Evolutionary conservation across 2,329 filamentous ascomycete genomes (phyloP).

Genomic region (Dryadomyces quercus-mongolicae): DNA sequence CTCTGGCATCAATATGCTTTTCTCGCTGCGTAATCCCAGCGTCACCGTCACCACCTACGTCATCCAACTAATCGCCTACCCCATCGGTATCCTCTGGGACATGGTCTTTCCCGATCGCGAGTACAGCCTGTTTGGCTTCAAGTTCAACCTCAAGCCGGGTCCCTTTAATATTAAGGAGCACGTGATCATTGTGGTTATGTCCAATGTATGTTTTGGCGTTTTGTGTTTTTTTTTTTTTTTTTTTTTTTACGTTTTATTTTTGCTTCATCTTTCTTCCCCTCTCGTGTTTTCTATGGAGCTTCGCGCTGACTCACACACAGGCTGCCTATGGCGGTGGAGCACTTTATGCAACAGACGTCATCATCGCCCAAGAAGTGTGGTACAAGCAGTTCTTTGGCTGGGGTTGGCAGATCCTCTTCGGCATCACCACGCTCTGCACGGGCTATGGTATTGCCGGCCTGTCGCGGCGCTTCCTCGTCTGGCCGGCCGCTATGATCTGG

Average conservation of each 20-base stretch:
- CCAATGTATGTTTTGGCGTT: slow-evolving; percentile 43
- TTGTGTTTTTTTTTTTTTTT: background rate
- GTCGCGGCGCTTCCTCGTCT: slow-evolving; percentile 45
- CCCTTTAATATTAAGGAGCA: slow-evolving; percentile 53
- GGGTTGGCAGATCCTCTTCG: slow-evolving; percentile 47
- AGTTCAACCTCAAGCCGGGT: slow-evolving; percentile 43
- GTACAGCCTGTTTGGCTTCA: slow-evolving; percentile 37
- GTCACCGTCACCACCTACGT: slow-evolving; percentile 49
- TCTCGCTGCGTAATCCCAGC: slow-evolving; percentile 46
- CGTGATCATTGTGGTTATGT: slow-evolving; percentile 51
- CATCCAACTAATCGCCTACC: slow-evolving; percentile 50
- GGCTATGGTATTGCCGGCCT: slow-evolving; percentile 53
- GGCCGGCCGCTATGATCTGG: slow-evolving; percentile 54
- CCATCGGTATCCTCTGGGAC: slow-evolving; percentile 42
- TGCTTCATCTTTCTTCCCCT: background rate
- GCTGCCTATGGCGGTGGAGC: slow-evolving; percentile 45
- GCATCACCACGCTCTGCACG: slow-evolving; percentile 48
- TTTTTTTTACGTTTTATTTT: background rate
- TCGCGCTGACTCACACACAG: slow-evolving; percentile 18
- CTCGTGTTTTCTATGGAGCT: no score
- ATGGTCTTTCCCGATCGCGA: slow-evolving; percentile 39
- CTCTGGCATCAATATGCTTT: slow-evolving; percentile 45
- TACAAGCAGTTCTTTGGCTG: slow-evolving; percentile 42
- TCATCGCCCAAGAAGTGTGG: slow-evolving; percentile 37
- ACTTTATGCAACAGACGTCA: slow-evolving; percentile 42